Base-by-base conservation (phyloP, 805 yeast species). In the Zygosaccharomyces lentus region DNA sequence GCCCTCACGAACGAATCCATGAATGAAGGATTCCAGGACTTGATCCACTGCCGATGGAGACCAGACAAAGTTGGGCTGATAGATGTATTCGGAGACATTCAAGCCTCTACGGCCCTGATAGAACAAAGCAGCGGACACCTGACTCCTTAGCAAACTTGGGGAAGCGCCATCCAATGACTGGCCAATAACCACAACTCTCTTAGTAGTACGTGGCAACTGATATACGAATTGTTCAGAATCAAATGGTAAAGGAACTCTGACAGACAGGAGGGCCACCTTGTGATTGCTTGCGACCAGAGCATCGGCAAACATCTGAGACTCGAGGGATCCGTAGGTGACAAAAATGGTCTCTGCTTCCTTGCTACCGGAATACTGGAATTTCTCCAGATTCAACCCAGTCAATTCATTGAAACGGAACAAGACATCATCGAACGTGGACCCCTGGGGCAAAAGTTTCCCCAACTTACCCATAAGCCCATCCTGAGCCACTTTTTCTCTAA, bases 171-270 rank as follows among this genome's bases (percentile, higher is more conserved):
- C 62, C 36, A 67, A 31, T 26, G 77, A 61, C 65, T 84, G 89
- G 37, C 82, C 82, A 51, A 90, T 69, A 25, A 88, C 86, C 38
- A 85, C 81, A 45, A 90, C 67, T 48, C 75, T 74, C 53, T 75
- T 73, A 16, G 82, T 68, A 3, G 84, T 63, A 3, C 64, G 50
- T 24, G 96, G 91, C 42, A 90, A 70, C 9, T 74, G 60, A 3
- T 70, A 60, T 42, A 78, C 68, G 62, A 89, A 88, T 54, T 76
- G 76, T 26, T 70, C 72, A 27, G 77, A 72, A 55, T 82, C 79
- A 67, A 89, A 88, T 9, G 96, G 96, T 43, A 82, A 69, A 45
- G 95, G 91, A 36, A 87, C 78, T 67, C 96, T 78, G 41, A 82
- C 77, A 45, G 82, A 75, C 46, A 90, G 65, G 41, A 83, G 77